A percentile compares a stretch with the other conserved stretches of the same genome.
Conservation (phyloP, 257 asterid genomes). For the Sherardia arvensis region DNA sequence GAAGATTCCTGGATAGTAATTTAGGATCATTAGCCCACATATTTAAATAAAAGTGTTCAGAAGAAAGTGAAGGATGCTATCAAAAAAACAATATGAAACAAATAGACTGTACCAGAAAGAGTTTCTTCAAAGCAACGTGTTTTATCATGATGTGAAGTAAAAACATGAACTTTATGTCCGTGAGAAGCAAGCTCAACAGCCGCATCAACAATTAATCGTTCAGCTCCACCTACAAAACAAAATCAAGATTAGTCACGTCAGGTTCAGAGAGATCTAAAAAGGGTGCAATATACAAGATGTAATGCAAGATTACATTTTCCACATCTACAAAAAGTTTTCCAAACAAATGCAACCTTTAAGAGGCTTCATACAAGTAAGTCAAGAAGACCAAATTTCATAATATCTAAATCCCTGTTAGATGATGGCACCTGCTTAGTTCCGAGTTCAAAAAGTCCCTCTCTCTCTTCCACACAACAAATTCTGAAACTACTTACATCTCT, state of each 20-base stretch:
- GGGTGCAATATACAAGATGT: neutral
- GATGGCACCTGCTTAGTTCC: no score
- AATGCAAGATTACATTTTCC: neutral
- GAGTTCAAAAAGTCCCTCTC: no score
- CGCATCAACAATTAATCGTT: constrained; percentile 88
- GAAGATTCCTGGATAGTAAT: neutral
- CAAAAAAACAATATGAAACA: neutral
- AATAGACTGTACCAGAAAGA: constrained; percentile 47
- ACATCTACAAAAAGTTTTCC: neutral
- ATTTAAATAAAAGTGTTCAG: neutral
- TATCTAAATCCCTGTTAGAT: neutral
- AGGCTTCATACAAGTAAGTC: constrained; percentile 2
- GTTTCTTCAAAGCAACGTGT: constrained; percentile 94
- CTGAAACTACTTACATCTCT: no score
- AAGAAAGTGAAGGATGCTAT: neutral
- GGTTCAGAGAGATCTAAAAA: neutral
- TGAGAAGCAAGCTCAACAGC: constrained; percentile 80
- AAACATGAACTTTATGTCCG: constrained; percentile 76
- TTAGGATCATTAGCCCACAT: constrained; percentile 5
- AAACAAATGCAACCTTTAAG: neutral
- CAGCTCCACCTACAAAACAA: constrained; percentile 79
- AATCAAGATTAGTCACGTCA: neutral
- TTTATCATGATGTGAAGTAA: constrained; percentile 87
- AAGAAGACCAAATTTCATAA: neutral
- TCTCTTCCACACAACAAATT: no score